Evolutionary conservation across 1,139 yeast species (phyloP), one percentile per base, ranked within the genome.

Genomic region (Scheffersomyces cryptocercus): DNA sequence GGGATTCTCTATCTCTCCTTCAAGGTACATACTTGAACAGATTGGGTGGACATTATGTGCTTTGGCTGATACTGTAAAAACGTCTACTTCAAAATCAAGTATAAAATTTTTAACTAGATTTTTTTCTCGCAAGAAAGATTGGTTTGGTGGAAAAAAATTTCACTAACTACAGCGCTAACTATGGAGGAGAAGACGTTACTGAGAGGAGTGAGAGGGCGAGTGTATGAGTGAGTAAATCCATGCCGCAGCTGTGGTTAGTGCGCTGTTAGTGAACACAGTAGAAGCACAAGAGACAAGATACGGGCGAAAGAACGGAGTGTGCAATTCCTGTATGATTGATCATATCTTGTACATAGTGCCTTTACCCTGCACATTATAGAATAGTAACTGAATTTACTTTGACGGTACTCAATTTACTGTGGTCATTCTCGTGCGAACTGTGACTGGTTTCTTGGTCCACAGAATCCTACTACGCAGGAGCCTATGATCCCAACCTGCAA

Each of bases 1-100:
- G 26, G 26, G 26, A 6, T 20, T 20, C 26, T 20, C 8, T 20
- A 20, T 20, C 26, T 20, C 26, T 20, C 26, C 26, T 20, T 20
- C 26, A 20, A 20, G 26, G 26, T 58, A 79, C 84, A 78, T 79
- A 79, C 84, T 78, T 81, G 85, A 69, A 81, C 85, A 74, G 84
- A 79, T 78, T 82, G 84, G 71, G 84, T 72, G 69, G 85, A 79
- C 78, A 73, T 73, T 56, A 53, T 49, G 47, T 39, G 48, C 49
- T 45, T 47, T 43, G 37, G 37, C 41, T 31, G 35, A 31, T 31
- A 31, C 11, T 31, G 35, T 31, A 31, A 31, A 31, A 15, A 31
- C 15, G 35, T 33, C 42, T 32, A 31, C 20, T 15, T 31, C 20
- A 31, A 9, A 31, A 31, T 31, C 35, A 31, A 37, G 34, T 34